These are phyloP conservation scores for Symbiodinium pilosum DNA, from an alignment of 73 alveolate genomes.

Conservation along the genomic window DNA sequence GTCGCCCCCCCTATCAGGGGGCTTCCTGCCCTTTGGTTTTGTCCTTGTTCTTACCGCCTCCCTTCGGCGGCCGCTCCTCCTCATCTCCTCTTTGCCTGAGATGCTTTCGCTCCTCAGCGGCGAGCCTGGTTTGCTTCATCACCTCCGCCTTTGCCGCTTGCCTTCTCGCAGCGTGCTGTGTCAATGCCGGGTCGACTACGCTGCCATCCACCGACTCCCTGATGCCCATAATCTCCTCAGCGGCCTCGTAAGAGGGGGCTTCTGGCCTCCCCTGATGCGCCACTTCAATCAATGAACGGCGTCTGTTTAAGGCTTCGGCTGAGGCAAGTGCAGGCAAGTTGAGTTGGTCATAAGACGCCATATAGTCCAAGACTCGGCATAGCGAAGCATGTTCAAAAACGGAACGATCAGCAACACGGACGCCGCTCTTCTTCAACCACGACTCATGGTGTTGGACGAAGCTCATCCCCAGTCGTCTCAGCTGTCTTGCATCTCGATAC, in stretches of 20 bases:
- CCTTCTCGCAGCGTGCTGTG: background rate
- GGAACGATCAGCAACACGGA: background rate
- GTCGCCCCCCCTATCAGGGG: background rate
- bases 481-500: background rate
- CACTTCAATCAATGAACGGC: background rate
- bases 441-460: background rate
- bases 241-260: background rate
- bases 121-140: conserved; percentile 23
- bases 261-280: conserved; percentile 18
- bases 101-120: background rate
- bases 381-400: background rate
- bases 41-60: background rate
- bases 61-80: background rate
- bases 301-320: background rate
- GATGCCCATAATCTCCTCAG: background rate
- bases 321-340: background rate
- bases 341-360: conserved; percentile 1
- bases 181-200: background rate
- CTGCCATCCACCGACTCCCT: background rate
- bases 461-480: background rate
- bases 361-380: background rate
- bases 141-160: conserved; percentile 20
- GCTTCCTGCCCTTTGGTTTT: background rate
- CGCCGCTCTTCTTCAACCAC: background rate
- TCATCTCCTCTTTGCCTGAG: background rate